Evolutionary conservation across 768 basidiomycete species (phyloP), one percentile per base, ranked within the genome.

Genomic region (Boletus pseudo-olivaceus): DNA sequence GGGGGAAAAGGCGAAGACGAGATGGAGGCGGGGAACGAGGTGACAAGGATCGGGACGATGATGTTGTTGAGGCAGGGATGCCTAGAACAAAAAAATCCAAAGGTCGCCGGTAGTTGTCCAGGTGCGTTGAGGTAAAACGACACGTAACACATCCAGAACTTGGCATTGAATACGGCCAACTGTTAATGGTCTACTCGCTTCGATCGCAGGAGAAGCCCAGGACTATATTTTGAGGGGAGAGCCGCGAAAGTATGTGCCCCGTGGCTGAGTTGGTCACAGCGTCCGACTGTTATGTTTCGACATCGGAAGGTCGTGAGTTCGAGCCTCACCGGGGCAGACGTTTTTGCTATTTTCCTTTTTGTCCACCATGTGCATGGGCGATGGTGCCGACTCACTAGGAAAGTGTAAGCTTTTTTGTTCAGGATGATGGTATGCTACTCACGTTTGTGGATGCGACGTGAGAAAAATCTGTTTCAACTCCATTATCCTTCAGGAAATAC

Each of bases 41-140:
- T 64, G 88, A 92, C 49, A 79, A 81, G 66, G 95, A 97, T 72
- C 76, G 93, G 56, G 96, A 98, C 60, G 96, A 99, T 65, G 96
- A 98, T 73, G 77, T 85, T 19, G 83, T 92, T 8, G 90, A 98
- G 72, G 93, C 90, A 42, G 95, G 93, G 2, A 85, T 96, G 82
- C 90, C 92, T 15, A 73, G 63, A 40, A 73, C 75, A 53, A 85
- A 82, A 74, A 86, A 79, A 66, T 66, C 63, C 15, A 88, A 79
- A 68, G 71, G 75, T 29, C 74, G 77, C 56, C 65, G 76, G 55
- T 73, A 70, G 61, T 56, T 32, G 9, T 41, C 42, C 27, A 29
- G 29, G 20, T 35, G 14, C 23, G 4, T 23, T 23, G 23, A 23
- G 2, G 23, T 4, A 23, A 23, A 23, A 23, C 23, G 23, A n/a